These are phyloP conservation scores for Lactarius pseudohatsudake DNA, from an alignment of 768 basidiomycete species.

Conservation along the genomic window DNA sequence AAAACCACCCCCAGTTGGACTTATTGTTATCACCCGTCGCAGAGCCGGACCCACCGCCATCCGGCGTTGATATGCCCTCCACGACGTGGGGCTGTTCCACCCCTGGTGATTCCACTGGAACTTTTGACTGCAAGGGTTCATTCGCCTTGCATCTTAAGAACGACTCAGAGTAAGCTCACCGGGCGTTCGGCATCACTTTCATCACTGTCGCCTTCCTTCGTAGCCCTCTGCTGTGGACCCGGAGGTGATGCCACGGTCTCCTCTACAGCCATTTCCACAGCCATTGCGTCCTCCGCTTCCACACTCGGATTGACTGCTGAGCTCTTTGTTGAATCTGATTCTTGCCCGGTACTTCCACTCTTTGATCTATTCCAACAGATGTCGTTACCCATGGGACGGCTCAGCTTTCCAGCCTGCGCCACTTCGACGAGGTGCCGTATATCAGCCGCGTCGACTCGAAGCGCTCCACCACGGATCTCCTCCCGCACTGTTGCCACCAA, in stretches of 20 bases:
- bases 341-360: too few species aligned
- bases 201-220: not conserved
- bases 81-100: not conserved
- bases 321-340: not conserved
- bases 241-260: not conserved
- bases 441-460: not conserved
- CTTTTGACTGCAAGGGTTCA: not conserved
- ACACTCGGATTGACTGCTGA: not conserved
- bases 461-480: slow-evolving; percentile 8
- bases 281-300: not conserved
- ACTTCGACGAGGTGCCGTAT: not conserved
- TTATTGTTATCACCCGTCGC: not conserved
- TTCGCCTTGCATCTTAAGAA: not conserved
- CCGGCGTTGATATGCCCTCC: not conserved
- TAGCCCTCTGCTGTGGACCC: not conserved
- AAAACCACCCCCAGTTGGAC: too few species aligned
- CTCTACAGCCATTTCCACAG: not conserved
- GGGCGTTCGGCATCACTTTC: not conserved
- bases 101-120: not conserved
- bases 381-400: not conserved
- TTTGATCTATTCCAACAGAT: not conserved
- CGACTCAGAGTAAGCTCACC: not conserved
- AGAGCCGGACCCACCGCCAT: too few species aligned
- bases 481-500: slow-evolving; percentile 22
- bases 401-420: not conserved